phyloP scores from a whole-genome alignment of 495 filamentous ascomycete species.

The Aspergillus olivimuriae region DNA sequence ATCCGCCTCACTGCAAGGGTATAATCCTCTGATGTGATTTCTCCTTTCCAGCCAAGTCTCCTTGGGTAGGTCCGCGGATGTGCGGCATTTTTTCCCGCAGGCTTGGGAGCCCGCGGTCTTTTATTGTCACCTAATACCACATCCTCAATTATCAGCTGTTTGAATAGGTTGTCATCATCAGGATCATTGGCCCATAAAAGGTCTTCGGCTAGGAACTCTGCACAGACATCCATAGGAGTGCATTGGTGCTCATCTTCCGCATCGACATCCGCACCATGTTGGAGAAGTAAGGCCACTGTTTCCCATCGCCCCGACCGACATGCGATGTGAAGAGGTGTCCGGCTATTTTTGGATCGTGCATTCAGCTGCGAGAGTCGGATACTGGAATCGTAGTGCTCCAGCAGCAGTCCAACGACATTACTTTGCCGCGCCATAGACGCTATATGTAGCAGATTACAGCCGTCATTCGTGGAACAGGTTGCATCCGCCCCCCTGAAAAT shows the following conservation, averaged over 20 bases:
- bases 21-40: neutral
- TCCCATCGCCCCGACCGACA: constrained; percentile 31
- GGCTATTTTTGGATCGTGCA: constrained; percentile 7
- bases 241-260: neutral
- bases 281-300: constrained; percentile 25
- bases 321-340: constrained; percentile 29
- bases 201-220: constrained; percentile 4
- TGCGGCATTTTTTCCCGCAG: too few relatives aligned
- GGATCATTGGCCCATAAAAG: neutral
- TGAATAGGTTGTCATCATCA: neutral
- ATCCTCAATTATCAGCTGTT: neutral
- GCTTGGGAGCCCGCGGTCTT: too few relatives aligned
- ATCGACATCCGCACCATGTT: constrained; percentile 24
- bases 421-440: constrained; percentile 27
- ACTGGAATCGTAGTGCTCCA: constrained; percentile 15
- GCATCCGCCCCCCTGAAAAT: constrained; percentile 28
- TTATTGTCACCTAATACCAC: neutral
- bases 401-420: constrained; percentile 32
- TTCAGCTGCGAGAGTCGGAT: constrained; percentile 11
- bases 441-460: constrained; percentile 32
- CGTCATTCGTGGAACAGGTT: constrained; percentile 18
- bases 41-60: neutral
- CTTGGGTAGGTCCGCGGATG: neutral
- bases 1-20: neutral
- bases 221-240: constrained; percentile 9